Conservation (phyloP, 805 yeast genomes). For the Lachancea cidri region DNA sequence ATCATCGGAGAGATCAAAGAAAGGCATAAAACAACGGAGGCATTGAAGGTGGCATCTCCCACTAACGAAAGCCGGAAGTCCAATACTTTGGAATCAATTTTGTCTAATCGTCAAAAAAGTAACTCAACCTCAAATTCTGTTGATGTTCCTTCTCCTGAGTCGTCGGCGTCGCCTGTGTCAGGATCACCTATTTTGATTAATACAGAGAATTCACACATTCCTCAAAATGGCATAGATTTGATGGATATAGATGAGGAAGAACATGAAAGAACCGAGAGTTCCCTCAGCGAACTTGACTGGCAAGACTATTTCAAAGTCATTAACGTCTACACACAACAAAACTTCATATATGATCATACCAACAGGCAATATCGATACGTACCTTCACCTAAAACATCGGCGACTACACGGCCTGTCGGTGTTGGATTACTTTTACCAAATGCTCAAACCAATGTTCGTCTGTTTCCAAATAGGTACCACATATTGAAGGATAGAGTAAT, state of each 20-base stretch:
- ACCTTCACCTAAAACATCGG: conserved; percentile 14
- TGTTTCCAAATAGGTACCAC: conserved; percentile 52
- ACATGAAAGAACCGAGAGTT: conserved; percentile 5
- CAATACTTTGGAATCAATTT: conserved; percentile 16
- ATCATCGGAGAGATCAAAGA: conserved; percentile 56
- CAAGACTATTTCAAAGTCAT: conserved; percentile 63
- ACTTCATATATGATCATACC: conserved; percentile 52
- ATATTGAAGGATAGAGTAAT: conserved; percentile 64
- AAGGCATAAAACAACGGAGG: conserved; percentile 21
- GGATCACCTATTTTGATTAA: too few relatives aligned
- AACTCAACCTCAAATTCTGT: too few relatives aligned
- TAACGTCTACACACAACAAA: conserved; percentile 60
- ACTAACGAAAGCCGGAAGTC: not conserved
- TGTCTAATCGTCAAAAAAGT: too few relatives aligned
- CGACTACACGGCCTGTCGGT: conserved; percentile 8
- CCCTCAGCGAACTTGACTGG: conserved; percentile 54
- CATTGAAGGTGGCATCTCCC: not conserved
- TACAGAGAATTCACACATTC: too few relatives aligned
- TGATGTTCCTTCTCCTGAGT: not conserved
- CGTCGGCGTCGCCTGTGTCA: conserved; percentile 2
- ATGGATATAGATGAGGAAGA: conserved; percentile 15
- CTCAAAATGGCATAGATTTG: conserved; percentile 1
- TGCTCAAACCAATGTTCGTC: conserved; percentile 32
- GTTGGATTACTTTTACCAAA: conserved; percentile 21
- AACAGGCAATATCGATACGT: conserved; percentile 56